A percentile compares a stretch with the other conserved stretches of the same genome.
These are phyloP conservation scores for Catharanthus roseus DNA, from an alignment of 257 asterid genomes.

Conservation along the genomic window DNA sequence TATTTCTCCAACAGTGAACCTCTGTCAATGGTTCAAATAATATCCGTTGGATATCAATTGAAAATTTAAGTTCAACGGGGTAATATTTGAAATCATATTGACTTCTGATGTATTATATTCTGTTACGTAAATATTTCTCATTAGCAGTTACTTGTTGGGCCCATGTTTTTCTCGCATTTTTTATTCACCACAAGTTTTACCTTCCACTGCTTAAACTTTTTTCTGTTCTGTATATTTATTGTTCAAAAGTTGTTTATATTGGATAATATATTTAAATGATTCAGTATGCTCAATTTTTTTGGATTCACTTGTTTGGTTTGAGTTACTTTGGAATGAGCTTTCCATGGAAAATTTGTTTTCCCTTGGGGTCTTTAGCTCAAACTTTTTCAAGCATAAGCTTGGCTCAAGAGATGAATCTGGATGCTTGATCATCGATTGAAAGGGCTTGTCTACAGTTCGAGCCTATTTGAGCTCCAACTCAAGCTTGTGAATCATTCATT, in stretches of 20 bases:
- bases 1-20: neutral
- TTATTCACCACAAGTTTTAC: no score
- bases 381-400: neutral
- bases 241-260: neutral
- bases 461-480: neutral
- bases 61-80: no score
- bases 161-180: no score
- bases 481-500: neutral
- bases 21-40: no score
- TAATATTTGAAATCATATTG: no score
- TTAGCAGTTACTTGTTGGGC: no score
- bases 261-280: neutral
- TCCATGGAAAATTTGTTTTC: neutral
- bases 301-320: neutral
- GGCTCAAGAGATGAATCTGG: neutral
- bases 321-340: neutral
- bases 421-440: neutral
- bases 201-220: no score
- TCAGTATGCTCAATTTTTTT: neutral
- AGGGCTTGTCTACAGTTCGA: neutral
- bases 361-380: neutral
- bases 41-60: no score
- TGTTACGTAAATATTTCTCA: no score
- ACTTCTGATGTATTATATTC: no score
- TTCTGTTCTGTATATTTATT: neutral